phyloP scores from a whole-genome alignment of 768 basidiomycete genomes.

The Boletus vinaceobasis region DNA sequence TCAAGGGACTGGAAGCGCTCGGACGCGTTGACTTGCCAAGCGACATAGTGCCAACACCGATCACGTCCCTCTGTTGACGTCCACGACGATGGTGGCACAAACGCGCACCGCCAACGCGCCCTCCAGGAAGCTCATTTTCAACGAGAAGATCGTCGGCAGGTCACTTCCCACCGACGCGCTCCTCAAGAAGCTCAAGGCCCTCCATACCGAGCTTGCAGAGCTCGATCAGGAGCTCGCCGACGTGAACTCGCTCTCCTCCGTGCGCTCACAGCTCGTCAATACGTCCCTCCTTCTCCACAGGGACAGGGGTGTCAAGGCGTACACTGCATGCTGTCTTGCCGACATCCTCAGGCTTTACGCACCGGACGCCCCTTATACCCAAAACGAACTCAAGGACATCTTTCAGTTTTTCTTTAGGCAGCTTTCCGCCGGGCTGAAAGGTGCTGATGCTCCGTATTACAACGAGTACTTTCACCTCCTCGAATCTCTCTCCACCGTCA shows the following conservation, averaged over 20 bases:
- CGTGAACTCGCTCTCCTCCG: constrained; percentile 59
- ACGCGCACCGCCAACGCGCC: constrained; percentile 57
- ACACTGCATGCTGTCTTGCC: constrained; percentile 89
- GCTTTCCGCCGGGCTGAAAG: constrained; percentile 69
- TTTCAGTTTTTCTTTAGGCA: constrained; percentile 96
- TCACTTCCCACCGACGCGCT: constrained; percentile 76
- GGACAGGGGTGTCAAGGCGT: constrained; percentile 94
- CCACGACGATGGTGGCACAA: constrained; percentile 63
- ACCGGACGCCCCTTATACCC: constrained; percentile 94
- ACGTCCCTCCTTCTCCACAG: constrained; percentile 86
- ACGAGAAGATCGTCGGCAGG: constrained; percentile 77
- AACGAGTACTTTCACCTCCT: constrained; percentile 94
- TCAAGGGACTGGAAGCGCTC: background rate
- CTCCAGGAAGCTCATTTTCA: constrained; percentile 67
- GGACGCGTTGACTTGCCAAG: constrained; percentile 13
- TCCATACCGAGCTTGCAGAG: constrained; percentile 73
- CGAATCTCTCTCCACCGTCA: constrained; percentile 89
- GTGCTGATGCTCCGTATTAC: constrained; percentile 79
- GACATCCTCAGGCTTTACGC: constrained; percentile 93
- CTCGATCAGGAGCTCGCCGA: constrained; percentile 90
- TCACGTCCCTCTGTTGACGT: constrained; percentile 1
- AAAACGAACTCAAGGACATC: constrained; percentile 86
- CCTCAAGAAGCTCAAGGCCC: constrained; percentile 78
- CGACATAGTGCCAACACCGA: background rate
- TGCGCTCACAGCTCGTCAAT: constrained; percentile 77